phyloP scores from a whole-genome alignment of 768 basidiomycete genomes.

The Naganishia friedmannii region DNA sequence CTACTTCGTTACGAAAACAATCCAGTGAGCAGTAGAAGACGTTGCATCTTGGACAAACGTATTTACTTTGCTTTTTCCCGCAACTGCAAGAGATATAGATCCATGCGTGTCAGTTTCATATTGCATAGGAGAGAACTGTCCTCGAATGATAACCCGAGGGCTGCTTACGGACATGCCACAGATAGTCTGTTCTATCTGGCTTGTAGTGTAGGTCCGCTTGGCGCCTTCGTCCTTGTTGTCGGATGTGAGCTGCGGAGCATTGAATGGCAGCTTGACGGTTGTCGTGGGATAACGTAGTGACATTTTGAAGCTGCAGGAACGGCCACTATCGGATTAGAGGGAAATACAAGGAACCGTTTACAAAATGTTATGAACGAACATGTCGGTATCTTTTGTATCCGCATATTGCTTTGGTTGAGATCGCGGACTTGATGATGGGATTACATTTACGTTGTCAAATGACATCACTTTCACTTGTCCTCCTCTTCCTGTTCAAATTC shows the following conservation, averaged over 20 bases:
- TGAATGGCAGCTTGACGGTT: constrained; percentile 25
- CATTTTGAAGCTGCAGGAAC: neutral
- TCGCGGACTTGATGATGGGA: too few species aligned
- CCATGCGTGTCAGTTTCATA: neutral
- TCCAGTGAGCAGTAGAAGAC: constrained; percentile 27
- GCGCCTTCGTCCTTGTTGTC: neutral
- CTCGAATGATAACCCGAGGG: neutral
- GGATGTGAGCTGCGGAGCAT: neutral
- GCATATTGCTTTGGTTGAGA: too few species aligned
- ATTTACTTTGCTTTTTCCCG: constrained; percentile 24
- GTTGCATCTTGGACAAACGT: constrained; percentile 29
- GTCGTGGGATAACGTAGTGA: constrained; percentile 1
- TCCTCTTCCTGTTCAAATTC: neutral
- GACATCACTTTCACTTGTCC: neutral
- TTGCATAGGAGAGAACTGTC: neutral
- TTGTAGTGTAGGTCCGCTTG: constrained; percentile 18
- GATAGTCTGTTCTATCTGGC: constrained; percentile 20
- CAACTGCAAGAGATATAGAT: neutral
- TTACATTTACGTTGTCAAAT: neutral
- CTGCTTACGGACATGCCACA: constrained; percentile 31
- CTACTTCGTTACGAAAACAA: constrained; percentile 22
- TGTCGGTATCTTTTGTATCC: too few species aligned
- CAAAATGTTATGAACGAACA: too few species aligned
- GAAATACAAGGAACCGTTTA: neutral
- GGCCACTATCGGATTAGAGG: neutral